Conservation (phyloP, 2,329 filamentous ascomycete genomes). For the Aulographum hederae region DNA sequence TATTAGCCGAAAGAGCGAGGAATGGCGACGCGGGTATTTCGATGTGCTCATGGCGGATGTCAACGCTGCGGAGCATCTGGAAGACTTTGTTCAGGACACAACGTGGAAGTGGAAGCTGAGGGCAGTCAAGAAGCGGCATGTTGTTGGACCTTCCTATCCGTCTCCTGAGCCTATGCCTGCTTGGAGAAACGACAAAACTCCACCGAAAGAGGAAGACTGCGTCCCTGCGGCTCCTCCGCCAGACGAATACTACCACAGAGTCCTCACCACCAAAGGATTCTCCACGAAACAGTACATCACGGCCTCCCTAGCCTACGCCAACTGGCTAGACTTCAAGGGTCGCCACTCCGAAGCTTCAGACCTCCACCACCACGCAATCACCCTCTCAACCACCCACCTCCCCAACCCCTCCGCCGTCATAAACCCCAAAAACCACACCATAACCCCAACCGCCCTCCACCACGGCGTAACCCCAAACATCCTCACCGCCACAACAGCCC, state of each 20-base stretch:
- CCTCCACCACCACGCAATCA: constrained; percentile 58
- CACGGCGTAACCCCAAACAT: constrained; percentile 49
- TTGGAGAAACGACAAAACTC: constrained; percentile 40
- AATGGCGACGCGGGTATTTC: constrained; percentile 76
- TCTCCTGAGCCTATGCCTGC: constrained; percentile 54
- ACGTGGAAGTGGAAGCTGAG: constrained; percentile 42
- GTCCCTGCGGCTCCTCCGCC: constrained; percentile 49
- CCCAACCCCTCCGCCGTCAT: constrained; percentile 28
- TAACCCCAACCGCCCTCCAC: too few species aligned
- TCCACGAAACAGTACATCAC: constrained; percentile 61
- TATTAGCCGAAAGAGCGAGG: constrained; percentile 55
- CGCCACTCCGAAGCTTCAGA: constrained; percentile 45
- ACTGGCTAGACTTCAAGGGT: constrained; percentile 67
- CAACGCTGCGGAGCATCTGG: constrained; percentile 59
- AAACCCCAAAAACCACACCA: constrained; percentile 42
- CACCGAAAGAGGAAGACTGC: constrained; percentile 61
- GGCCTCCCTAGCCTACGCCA: constrained; percentile 65
- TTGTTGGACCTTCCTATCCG: constrained; percentile 72
- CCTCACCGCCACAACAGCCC: constrained; percentile 53
- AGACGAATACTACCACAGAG: constrained; percentile 62
- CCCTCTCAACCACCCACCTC: constrained; percentile 47
- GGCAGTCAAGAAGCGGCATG: constrained; percentile 52
- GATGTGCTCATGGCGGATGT: constrained; percentile 64
- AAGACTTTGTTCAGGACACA: constrained; percentile 63
- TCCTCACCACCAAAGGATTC: constrained; percentile 67